Evolutionary conservation across 106 monocot genomes (phyloP).

Genomic region (Dendrobium nobile): DNA sequence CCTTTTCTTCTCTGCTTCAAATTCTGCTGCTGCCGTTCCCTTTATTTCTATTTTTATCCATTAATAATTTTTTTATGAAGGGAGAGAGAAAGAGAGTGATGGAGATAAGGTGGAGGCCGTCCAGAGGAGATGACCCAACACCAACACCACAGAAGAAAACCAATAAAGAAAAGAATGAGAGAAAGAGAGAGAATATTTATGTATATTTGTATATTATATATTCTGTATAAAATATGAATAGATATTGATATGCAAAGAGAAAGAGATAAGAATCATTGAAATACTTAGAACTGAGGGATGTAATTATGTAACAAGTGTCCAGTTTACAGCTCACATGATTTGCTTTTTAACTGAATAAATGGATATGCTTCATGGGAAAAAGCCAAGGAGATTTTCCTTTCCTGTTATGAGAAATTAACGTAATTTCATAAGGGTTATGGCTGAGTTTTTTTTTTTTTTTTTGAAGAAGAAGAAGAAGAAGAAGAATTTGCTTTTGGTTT

Average conservation of each 20-base stretch:
- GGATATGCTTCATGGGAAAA: neutral
- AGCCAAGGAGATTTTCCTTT: neutral
- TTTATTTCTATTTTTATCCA: too few species aligned
- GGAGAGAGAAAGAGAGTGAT: neutral
- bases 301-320: neutral
- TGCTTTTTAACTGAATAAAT: neutral
- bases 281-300: neutral
- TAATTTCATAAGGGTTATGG: neutral
- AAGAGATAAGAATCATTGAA: neutral
- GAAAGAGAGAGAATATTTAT: too few species aligned
- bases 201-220: neutral
- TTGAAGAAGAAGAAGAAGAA: too few species aligned
- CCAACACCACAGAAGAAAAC: neutral
- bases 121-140: neutral
- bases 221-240: neutral
- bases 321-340: neutral
- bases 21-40: neutral
- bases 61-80: too few species aligned
- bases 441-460: neutral
- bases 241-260: neutral
- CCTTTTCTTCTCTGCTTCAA: neutral
- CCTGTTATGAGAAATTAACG: too few species aligned
- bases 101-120: slow-evolving; percentile 2
- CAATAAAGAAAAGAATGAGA: neutral
- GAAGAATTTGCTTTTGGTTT: too few species aligned